phyloP scores from a whole-genome alignment of 305 asterid genomes.

The Fraxinus velutina region DNA sequence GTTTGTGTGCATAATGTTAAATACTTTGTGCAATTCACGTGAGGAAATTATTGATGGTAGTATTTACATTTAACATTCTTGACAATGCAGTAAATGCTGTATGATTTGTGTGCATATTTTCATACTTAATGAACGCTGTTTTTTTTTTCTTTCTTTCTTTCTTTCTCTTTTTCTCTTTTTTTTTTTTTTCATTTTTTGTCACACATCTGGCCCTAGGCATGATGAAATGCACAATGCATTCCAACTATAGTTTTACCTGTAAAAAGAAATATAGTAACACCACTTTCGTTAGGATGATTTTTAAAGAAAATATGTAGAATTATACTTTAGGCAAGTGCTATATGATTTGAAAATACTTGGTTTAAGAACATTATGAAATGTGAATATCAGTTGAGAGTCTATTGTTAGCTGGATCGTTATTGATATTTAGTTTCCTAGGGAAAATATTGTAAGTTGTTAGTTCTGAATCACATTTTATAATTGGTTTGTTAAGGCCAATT shows the following conservation, averaged over 20 bases:
- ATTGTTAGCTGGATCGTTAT: not conserved
- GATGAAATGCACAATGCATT: not conserved
- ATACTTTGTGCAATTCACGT: not conserved
- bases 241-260: not conserved
- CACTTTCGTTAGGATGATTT: not conserved
- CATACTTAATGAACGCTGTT: not conserved
- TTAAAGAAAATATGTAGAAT: not conserved
- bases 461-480: not conserved
- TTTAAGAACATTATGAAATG: not conserved
- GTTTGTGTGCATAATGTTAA: not conserved
- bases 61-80: not conserved
- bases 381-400: not conserved
- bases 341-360: not conserved
- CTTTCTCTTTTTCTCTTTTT: not conserved
- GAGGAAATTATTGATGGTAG: not conserved
- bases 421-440: constrained; percentile 15
- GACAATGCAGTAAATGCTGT: not conserved
- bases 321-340: not conserved
- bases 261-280: not conserved
- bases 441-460: not conserved
- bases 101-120: not conserved
- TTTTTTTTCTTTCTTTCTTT: not conserved
- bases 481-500: not conserved
- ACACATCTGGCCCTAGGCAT: not conserved
- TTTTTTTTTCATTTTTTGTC: not conserved